phyloP scores from a whole-genome alignment of 352 stramenopile species.

The Thraustochytrium striatum region DNA sequence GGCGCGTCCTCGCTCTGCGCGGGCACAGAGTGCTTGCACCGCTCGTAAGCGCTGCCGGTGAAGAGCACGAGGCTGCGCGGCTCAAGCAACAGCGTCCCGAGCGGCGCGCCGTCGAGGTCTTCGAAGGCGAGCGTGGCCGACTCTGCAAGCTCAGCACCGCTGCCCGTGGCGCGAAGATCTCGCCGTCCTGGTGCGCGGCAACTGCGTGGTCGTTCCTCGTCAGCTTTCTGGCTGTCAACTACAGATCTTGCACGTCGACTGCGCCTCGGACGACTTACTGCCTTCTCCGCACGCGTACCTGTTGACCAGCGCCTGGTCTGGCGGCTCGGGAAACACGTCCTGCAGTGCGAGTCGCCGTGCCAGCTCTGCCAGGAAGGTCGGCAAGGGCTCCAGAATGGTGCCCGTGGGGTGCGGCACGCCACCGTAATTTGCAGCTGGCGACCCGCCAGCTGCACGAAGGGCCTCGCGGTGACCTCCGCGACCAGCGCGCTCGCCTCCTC shows the following conservation, averaged over 20 bases:
- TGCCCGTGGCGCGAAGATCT: neutral
- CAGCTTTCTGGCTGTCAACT: neutral
- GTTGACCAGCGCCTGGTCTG: constrained; percentile 20
- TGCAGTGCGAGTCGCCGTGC: neutral
- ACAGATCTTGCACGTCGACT: neutral
- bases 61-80: constrained; percentile 9
- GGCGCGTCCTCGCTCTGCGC: neutral
- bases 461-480: too few relatives aligned
- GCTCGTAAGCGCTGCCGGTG: neutral
- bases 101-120: neutral
- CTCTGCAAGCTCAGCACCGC: neutral
- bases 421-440: neutral
- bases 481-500: too few relatives aligned
- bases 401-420: neutral
- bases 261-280: neutral
- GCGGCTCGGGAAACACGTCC: constrained; percentile 11
- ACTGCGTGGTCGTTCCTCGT: neutral
- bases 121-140: neutral
- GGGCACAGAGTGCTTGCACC: constrained; percentile 13
- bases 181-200: constrained; percentile 8
- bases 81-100: neutral
- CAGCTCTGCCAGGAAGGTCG: neutral
- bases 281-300: neutral
- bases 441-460: too few relatives aligned
- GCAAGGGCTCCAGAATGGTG: constrained; percentile 23